Percentiles rank a stretch among this genome's conserved stretches.
Conservation (phyloP, 331 rosid genomes). For the Malus hybrid region DNA sequence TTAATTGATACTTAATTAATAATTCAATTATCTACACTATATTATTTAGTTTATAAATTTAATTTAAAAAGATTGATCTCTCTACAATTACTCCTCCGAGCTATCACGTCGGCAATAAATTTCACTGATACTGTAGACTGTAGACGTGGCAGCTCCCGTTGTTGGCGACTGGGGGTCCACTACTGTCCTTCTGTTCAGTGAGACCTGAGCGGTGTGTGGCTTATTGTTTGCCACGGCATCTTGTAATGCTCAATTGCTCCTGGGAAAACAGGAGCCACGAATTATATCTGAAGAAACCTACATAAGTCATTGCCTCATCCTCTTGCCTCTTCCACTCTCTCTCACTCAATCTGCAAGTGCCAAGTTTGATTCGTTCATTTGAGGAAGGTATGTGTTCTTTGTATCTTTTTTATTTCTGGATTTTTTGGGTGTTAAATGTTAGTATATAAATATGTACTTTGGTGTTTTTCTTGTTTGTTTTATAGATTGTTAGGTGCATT, state of each 20-base stretch:
- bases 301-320: not conserved
- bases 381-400: not conserved
- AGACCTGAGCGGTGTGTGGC: not conserved
- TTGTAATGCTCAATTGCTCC: not conserved
- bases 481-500: not conserved
- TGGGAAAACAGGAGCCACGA: not conserved
- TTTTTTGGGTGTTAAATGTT: not conserved
- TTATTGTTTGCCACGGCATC: not conserved
- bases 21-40: no score
- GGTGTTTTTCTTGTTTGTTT: not conserved
- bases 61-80: no score
- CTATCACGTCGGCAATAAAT: no score
- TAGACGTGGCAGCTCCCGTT: no score
- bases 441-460: not conserved
- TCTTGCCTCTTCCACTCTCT: no score
- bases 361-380: not conserved
- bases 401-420: not conserved
- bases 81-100: rapidly evolving
- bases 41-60: no score
- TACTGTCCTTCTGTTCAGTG: not conserved
- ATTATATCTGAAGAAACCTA: not conserved
- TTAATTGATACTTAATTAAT: no score
- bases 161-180: not conserved
- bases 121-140: no score
- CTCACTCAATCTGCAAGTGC: no score